Evolutionary conservation across 176 grass and related monocot species (phyloP), one percentile per base, ranked within the genome.

Genomic region (Zoysia japonica): DNA sequence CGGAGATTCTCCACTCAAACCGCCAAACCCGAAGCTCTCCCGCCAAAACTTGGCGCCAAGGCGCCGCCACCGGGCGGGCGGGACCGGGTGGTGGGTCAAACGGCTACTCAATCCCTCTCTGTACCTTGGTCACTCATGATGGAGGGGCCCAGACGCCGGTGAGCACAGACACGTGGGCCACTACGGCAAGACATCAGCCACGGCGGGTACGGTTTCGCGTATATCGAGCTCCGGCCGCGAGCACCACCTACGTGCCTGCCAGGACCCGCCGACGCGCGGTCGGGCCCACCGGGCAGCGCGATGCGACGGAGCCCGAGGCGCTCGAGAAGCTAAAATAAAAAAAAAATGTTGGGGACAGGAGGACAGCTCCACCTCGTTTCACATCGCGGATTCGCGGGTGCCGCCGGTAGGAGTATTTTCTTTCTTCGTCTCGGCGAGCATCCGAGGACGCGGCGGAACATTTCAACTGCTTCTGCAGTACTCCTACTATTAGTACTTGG

Each of bases 41-140:
- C 78, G 78, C 83, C 85, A 82, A 76, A 76, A 46, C 11, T 77
- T 87, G 55, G 78, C 85, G 85, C 85, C 85, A 87, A 35, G 53
- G 61, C 63, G 61, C 84, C 20, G 62, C 62, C 70, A 5, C 61
- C 49, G 2, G 6, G 42, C 0, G 42, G 61, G 17, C 6, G 28
- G 28, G 28, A 28, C 5, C 44, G 28, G 28, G 28, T 28, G 28
- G 28, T 28, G 28, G 28, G 28, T 28, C 28, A 28, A 28, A 28
- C 28, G 28, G 28, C 28, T 28, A 0, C 28, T 28, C 28, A 28
- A 28, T 28, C 28, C 28, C 28, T 28, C 28, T 0, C 28, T 28
- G 28, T 28, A 28, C 28, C 28, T 28, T 28, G 28, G 28, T 0
- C 28, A 28, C 28, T 28, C 28, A 28, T 28, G 28, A 28, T 28